phyloP scores from a whole-genome alignment of 2,329 filamentous ascomycete species.

The Venturiaceae sp. region DNA sequence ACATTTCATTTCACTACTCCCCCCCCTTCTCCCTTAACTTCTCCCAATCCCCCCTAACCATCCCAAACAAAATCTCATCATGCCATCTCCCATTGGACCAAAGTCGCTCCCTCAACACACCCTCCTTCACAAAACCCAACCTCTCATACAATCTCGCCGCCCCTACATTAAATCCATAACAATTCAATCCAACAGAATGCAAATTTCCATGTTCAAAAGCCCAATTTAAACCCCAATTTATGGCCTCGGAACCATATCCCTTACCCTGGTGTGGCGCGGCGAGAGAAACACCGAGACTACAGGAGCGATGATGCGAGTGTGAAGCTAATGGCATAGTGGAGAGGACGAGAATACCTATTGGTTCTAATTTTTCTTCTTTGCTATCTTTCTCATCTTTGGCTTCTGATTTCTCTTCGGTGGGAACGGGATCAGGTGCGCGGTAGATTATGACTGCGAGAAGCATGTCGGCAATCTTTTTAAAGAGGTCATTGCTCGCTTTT shows the following conservation, averaged over 20 bases:
- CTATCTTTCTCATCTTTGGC: no score
- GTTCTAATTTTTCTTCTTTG: neutral
- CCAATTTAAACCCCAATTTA: neutral
- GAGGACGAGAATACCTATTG: neutral
- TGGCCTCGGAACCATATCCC: neutral
- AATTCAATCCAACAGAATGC: neutral
- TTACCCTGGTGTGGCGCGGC: neutral
- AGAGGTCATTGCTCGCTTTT: neutral
- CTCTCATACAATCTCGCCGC: neutral
- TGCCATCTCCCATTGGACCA: neutral
- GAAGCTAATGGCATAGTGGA: neutral
- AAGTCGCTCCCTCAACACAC: neutral
- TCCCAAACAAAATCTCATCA: neutral
- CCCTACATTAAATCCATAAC: neutral
- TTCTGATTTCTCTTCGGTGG: no score
- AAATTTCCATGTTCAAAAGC: neutral
- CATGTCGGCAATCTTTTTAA: neutral
- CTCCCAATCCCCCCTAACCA: neutral
- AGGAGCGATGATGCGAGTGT: neutral
- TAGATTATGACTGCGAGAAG: neutral
- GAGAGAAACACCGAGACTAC: neutral
- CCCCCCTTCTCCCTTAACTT: no score
- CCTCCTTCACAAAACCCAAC: neutral
- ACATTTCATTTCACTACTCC: no score
- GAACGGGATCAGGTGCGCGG: no score